These are phyloP conservation scores for Entomophthora muscae DNA, from an alignment of 371 early-diverging fungal species.

Conservation along the genomic window DNA sequence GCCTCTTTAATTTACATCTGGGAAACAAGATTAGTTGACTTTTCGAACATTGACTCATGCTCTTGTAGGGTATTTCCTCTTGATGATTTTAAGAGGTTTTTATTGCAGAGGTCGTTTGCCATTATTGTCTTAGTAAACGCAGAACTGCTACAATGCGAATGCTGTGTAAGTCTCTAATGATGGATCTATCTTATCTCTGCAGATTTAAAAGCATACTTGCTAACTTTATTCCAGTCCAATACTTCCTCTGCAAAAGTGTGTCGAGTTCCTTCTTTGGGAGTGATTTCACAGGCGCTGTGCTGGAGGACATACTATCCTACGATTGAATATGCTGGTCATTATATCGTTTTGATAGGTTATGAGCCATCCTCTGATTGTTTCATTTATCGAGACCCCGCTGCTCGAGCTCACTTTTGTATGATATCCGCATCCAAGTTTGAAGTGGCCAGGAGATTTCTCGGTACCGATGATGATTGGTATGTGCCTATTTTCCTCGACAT, in stretches of 20 bases:
- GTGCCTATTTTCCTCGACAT: neutral
- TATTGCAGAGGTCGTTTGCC: neutral
- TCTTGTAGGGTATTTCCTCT: neutral
- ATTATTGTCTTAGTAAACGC: neutral
- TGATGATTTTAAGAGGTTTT: neutral
- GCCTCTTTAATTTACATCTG: too few species aligned
- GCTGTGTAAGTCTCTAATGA: too few species aligned
- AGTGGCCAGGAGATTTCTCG: neutral
- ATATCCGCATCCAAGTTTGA: neutral
- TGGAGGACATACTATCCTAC: too few species aligned
- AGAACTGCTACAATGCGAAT: neutral
- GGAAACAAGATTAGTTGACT: too few species aligned
- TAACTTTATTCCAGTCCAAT: too few species aligned
- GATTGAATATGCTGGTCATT: neutral
- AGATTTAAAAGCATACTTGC: too few species aligned
- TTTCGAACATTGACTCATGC: too few species aligned
- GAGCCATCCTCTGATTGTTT: neutral
- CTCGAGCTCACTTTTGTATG: neutral
- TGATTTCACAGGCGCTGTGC: too few species aligned
- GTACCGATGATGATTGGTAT: constrained; percentile 2
- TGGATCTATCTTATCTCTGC: too few species aligned
- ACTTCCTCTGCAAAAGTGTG: too few species aligned
- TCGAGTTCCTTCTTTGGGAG: too few species aligned
- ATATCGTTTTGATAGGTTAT: neutral
- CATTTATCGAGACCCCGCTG: neutral